phyloP scores from a whole-genome alignment of 2,329 filamentous ascomycete species.

The Aspergillus puulaauensis region DNA sequence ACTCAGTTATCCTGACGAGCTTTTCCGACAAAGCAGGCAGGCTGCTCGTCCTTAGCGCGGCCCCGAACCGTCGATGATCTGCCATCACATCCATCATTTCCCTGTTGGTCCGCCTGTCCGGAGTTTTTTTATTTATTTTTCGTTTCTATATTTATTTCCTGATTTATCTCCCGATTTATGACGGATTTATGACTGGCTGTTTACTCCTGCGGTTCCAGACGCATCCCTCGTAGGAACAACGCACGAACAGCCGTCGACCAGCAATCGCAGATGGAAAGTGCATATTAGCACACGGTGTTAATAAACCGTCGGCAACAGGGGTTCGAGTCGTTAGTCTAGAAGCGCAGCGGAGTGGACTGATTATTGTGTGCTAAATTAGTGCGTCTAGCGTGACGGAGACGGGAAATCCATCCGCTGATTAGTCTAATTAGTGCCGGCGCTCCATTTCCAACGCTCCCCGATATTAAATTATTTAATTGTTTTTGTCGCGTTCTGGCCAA shows the following conservation, averaged over 20 bases:
- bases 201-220: too few relatives aligned
- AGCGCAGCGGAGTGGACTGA: background rate
- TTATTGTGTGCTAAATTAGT: slow-evolving; percentile 2
- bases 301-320: slow-evolving; percentile 12
- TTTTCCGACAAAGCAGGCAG: background rate
- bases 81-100: slow-evolving; percentile 13
- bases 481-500: slow-evolving; percentile 3
- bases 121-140: background rate
- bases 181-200: too few relatives aligned
- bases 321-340: slow-evolving; percentile 14
- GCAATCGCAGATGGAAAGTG: too few relatives aligned
- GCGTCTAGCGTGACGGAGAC: background rate
- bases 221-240: too few relatives aligned
- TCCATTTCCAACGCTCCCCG: background rate
- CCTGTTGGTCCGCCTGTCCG: background rate
- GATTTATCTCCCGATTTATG: too few relatives aligned
- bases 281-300: too few relatives aligned
- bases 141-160: background rate
- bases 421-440: background rate
- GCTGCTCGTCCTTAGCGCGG: slow-evolving; percentile 13
- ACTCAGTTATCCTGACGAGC: background rate
- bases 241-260: too few relatives aligned
- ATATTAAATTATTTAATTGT: background rate
- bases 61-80: slow-evolving; percentile 17
- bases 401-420: slow-evolving; percentile 1